Evolutionary conservation across 1,284 basidiomycete species (phyloP).

Genomic region (Cryptococcus sp.): DNA sequence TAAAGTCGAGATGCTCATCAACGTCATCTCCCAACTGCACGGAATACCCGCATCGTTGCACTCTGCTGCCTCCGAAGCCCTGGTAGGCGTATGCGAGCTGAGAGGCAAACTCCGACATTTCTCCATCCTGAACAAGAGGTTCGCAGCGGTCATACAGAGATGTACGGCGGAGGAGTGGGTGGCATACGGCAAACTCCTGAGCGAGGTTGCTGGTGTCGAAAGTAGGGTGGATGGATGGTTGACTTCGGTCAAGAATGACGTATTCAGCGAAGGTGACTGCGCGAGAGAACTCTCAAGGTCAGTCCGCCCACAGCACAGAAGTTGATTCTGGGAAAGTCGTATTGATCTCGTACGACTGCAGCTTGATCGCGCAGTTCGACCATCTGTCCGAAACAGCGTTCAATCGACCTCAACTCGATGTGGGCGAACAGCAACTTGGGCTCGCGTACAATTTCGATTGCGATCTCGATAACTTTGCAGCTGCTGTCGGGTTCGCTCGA

Average conservation of each 20-base stretch:
- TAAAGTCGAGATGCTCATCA: conserved; percentile 83
- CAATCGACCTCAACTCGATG: conserved; percentile 73
- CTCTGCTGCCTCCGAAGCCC: conserved; percentile 71
- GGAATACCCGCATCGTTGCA: conserved; percentile 79
- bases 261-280: conserved; percentile 90
- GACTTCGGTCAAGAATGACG: conserved; percentile 76
- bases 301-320: conserved; percentile 33
- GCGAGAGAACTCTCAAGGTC: conserved; percentile 83
- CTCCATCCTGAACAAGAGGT: conserved; percentile 80
- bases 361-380: conserved; percentile 86
- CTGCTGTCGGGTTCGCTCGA: conserved; percentile 82
- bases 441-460: conserved; percentile 77
- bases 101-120: conserved; percentile 76
- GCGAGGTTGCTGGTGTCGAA: conserved; percentile 84
- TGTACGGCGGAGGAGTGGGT: conserved; percentile 82
- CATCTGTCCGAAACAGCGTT: conserved; percentile 86
- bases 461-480: conserved; percentile 88
- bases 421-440: conserved; percentile 85
- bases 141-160: conserved; percentile 73
- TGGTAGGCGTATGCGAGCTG: conserved; percentile 90
- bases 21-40: conserved; percentile 75
- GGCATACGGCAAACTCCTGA: conserved; percentile 76
- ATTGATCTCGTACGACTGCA: conserved; percentile 41
- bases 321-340: neutral
- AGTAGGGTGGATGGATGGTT: conserved; percentile 89